Base-by-base conservation (phyloP, 2,329 filamentous ascomycete genomes). In the Aspergillus proliferans region DNA sequence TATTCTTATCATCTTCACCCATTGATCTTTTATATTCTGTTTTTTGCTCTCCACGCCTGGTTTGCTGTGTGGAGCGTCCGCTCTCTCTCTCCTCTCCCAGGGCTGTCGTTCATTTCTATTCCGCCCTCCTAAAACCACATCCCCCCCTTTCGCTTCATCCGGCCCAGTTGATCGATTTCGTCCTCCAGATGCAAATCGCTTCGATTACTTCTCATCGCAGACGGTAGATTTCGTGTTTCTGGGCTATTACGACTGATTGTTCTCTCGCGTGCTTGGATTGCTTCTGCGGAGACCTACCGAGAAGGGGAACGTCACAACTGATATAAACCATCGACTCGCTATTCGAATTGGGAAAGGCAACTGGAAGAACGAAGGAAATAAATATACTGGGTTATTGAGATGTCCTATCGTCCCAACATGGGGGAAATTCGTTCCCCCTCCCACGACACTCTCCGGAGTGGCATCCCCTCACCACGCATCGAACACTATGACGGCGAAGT, bases 391-490 rank as follows among this genome's bases (percentile, higher is more conserved):
- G 9, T 38, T 38, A 19, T 38, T 18, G 14, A 19, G 7, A 40
- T 40, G 38, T 19, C 38, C 18, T 19, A 40, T 19, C 43, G 43
- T 24, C 82, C 83, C 34, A 75, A 75, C 50, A 72, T 80, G 54
- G 74, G 84, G 62, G 82, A 86, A 61, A 66, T 82, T 58, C 78
- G 82, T 64, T 77, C 80, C 48, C 72, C 76, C 51, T 83, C 82
- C 34, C 73, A 78, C 46, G 70, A 75, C 22, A 80, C 71, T 9
- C 63, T 74, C 47, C 74, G 78, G 15, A 77, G 76, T 47, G 79
- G 81, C n/a, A 70, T 85, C 30, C 76, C 78, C 55, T 90, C 87
- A n/a, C 86, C 87, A 39, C 84, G 86, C 53, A 74, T 89, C 51
- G 67, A 71, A 53, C 86, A 90, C 68, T 78, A 87, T 49, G 86